phyloP scores from a whole-genome alignment of 2,329 filamentous ascomycete species.

The Colletotrichum musae region DNA sequence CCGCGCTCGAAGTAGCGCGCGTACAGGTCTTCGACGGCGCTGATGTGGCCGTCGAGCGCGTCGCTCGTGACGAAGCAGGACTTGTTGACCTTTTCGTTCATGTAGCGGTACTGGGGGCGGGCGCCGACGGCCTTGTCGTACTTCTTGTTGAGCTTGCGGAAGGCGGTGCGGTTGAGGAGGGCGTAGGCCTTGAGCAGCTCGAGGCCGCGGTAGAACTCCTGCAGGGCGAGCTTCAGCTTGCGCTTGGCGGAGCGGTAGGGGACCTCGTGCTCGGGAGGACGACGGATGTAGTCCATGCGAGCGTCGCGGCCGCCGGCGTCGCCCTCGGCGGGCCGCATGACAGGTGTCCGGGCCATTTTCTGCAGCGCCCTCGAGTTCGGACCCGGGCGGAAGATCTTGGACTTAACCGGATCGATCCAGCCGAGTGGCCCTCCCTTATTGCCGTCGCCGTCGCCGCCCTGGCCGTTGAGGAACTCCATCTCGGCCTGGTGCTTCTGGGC shows the following conservation, averaged over 20 bases:
- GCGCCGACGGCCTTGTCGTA: constrained; percentile 93
- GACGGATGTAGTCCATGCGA: constrained; percentile 62
- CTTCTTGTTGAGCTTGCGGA: constrained; percentile 98
- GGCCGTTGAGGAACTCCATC: constrained; percentile 44
- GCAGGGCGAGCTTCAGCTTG: constrained; percentile 90
- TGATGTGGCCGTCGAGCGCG: constrained; percentile 84
- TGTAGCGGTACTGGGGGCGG: constrained; percentile 82
- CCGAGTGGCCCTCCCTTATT: constrained; percentile 42
- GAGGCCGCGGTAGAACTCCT: constrained; percentile 93
- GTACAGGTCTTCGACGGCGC: constrained; percentile 90
- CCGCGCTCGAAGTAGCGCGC: constrained; percentile 94
- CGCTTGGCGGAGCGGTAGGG: constrained; percentile 90
- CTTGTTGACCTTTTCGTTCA: constrained; percentile 92
- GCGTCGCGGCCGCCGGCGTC: constrained; percentile 54
- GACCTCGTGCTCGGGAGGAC: constrained; percentile 71
- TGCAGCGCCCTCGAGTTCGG: constrained; percentile 73
- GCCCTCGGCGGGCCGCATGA: constrained; percentile 49
- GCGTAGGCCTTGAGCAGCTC: constrained; percentile 95
- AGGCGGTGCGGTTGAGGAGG: constrained; percentile 90
- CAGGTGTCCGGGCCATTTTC: constrained; percentile 67
- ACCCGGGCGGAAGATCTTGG: constrained; percentile 68
- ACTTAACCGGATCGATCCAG: constrained; percentile 69
- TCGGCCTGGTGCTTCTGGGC: constrained; percentile 56
- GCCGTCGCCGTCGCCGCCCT: constrained; percentile 46
- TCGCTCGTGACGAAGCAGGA: constrained; percentile 94